Evolutionary conservation across 2,329 filamentous ascomycete genomes (phyloP).

Genomic region (Tolypocladium paradoxum): DNA sequence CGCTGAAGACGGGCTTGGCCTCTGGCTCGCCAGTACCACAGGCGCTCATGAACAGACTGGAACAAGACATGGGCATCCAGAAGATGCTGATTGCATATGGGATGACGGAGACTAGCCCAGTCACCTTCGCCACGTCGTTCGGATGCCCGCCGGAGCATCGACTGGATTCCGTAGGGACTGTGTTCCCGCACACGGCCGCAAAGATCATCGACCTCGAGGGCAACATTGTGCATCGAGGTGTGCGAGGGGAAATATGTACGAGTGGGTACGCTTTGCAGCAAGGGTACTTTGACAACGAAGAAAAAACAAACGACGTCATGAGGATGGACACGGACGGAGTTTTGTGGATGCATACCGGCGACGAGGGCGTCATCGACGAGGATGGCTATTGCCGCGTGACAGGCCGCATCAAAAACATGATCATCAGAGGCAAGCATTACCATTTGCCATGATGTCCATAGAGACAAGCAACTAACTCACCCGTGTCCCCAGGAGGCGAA

Average conservation of each 20-base stretch:
- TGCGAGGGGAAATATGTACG: constrained; percentile 65
- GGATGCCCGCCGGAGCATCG: constrained; percentile 57
- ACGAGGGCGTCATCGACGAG: constrained; percentile 58
- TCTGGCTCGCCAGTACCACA: constrained; percentile 40
- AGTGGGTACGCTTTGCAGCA: constrained; percentile 65
- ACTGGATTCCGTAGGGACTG: constrained; percentile 61
- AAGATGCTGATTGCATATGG: constrained; percentile 39
- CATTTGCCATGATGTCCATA: not conserved
- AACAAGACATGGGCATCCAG: too few species aligned
- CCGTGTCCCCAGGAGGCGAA: too few species aligned
- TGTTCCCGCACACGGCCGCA: constrained; percentile 64
- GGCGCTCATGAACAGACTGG: too few species aligned
- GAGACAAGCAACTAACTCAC: too few species aligned
- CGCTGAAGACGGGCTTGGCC: constrained; percentile 66
- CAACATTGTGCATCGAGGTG: constrained; percentile 55
- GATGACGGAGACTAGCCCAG: constrained; percentile 68
- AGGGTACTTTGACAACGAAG: constrained; percentile 57
- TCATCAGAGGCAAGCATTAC: constrained; percentile 49
- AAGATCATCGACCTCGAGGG: constrained; percentile 67
- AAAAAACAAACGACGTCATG: constrained; percentile 58
- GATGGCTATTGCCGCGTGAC: constrained; percentile 63
- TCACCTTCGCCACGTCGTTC: constrained; percentile 70
- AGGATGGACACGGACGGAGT: constrained; percentile 38
- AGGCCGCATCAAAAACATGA: constrained; percentile 69
- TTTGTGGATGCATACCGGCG: constrained; percentile 56